These are phyloP conservation scores for Volvariella volvacea DNA, from an alignment of 1,284 basidiomycete genomes.

Conservation along the genomic window DNA sequence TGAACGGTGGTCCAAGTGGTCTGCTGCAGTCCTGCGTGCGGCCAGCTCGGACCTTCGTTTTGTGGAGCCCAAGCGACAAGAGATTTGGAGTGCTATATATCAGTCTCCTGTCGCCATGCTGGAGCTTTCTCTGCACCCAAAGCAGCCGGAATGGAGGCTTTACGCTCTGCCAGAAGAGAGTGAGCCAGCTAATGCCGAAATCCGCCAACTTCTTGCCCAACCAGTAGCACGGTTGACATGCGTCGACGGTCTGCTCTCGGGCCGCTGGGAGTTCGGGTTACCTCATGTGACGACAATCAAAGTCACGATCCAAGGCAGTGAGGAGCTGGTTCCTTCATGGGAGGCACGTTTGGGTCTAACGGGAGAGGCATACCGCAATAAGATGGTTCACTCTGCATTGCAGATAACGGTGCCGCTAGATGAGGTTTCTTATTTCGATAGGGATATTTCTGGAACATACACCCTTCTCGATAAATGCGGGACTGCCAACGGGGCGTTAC, in stretches of 20 bases:
- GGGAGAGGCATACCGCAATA: slow-evolving; percentile 58
- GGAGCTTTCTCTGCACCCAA: slow-evolving; percentile 72
- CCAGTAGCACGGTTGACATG: slow-evolving; percentile 79
- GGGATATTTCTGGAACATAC: slow-evolving; percentile 78
- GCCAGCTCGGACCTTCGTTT: slow-evolving; percentile 70
- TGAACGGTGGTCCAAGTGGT: slow-evolving; percentile 63
- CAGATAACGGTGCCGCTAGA: slow-evolving; percentile 52
- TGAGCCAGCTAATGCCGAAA: slow-evolving; percentile 76
- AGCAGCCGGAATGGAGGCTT: slow-evolving; percentile 82
- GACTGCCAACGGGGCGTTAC: slow-evolving; percentile 83
- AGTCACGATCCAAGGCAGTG: slow-evolving; percentile 60
- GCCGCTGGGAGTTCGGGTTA: slow-evolving; percentile 79
- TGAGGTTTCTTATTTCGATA: slow-evolving; percentile 57
- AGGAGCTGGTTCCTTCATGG: slow-evolving; percentile 80
- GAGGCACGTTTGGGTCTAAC: slow-evolving; percentile 77
- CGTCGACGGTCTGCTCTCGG: slow-evolving; percentile 52
- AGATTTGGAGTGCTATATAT: slow-evolving; percentile 81
- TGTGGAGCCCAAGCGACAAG: slow-evolving; percentile 81
- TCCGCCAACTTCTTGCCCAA: slow-evolving; percentile 67
- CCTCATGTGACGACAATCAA: slow-evolving; percentile 54
- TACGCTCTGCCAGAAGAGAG: slow-evolving; percentile 63
- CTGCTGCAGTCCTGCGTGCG: slow-evolving; percentile 59
- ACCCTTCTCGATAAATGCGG: slow-evolving; percentile 81
- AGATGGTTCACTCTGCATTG: slow-evolving; percentile 63
- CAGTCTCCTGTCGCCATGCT: slow-evolving; percentile 66